A percentile compares a stretch with the other conserved stretches of the same genome.
Evolutionary conservation across 2,329 filamentous ascomycete species (phyloP).

Genomic region (Stemphylium lycopersici): DNA sequence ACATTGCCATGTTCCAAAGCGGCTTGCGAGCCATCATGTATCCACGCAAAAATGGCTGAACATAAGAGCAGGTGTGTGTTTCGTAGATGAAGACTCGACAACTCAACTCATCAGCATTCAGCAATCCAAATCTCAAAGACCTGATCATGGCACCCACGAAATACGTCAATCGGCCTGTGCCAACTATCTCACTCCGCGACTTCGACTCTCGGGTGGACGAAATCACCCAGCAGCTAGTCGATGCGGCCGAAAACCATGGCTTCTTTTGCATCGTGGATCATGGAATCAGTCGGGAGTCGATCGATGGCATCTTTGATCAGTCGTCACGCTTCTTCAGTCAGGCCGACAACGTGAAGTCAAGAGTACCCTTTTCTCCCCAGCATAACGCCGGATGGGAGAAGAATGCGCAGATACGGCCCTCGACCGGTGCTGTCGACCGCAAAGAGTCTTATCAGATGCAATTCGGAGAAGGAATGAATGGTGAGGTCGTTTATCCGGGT

Average conservation of each 20-base stretch:
- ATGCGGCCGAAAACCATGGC: constrained; percentile 64
- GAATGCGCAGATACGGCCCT: constrained; percentile 44
- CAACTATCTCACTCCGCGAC: constrained; percentile 58
- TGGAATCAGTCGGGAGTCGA: constrained; percentile 56
- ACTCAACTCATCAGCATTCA: background rate
- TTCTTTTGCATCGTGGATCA: constrained; percentile 66
- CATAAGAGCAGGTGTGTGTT: constrained; percentile 6
- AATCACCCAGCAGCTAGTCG: constrained; percentile 59
- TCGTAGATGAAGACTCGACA: background rate
- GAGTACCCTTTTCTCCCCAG: constrained; percentile 56
- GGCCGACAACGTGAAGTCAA: constrained; percentile 53
- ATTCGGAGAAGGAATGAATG: constrained; percentile 62
- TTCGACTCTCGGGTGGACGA: constrained; percentile 60
- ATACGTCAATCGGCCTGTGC: constrained; percentile 17
- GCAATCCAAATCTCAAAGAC: background rate
- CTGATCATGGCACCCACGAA: constrained; percentile 20
- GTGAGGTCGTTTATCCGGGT: constrained; percentile 25
- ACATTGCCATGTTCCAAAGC: background rate
- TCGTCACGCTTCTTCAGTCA: constrained; percentile 62
- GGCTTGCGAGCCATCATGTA: background rate
- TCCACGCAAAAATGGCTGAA: background rate
- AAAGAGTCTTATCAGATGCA: constrained; percentile 70
- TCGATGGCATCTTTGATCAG: constrained; percentile 59
- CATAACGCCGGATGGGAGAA: constrained; percentile 68
- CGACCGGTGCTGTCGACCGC: constrained; percentile 63